Evolutionary conservation across 805 yeast genomes (phyloP).

Genomic region (Limtongia smithiae): DNA sequence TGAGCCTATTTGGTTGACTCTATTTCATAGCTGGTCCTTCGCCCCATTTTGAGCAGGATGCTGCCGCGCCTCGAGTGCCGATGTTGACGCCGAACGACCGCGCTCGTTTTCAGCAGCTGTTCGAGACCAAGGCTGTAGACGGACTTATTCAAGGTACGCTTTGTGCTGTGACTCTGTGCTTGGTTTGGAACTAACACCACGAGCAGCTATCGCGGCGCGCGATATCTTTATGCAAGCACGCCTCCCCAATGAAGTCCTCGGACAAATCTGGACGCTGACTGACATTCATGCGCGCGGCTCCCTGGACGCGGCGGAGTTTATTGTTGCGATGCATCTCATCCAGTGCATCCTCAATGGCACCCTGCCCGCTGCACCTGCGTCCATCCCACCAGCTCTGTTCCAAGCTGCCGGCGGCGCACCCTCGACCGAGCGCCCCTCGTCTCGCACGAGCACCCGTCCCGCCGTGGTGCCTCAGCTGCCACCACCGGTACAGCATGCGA

Average conservation of each 20-base stretch:
- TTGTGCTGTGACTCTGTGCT: too few relatives aligned
- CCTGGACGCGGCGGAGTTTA: slow-evolving; percentile 69
- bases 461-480: slow-evolving; percentile 15
- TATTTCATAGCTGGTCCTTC: slow-evolving; percentile 52
- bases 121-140: slow-evolving; percentile 16
- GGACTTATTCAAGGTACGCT: slow-evolving; percentile 15
- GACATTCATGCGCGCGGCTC: slow-evolving; percentile 74
- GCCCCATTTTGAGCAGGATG: slow-evolving; percentile 52
- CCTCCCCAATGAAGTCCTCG: slow-evolving; percentile 70
- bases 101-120: slow-evolving; percentile 36
- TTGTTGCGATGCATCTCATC: slow-evolving; percentile 91
- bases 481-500: slow-evolving; percentile 20
- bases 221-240: slow-evolving; percentile 86
- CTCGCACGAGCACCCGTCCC: slow-evolving; percentile 15
- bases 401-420: slow-evolving; percentile 40
- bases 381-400: slow-evolving; percentile 42
- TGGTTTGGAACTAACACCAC: too few relatives aligned
- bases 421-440: slow-evolving; percentile 12
- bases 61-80: slow-evolving; percentile 32
- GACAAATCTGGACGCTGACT: slow-evolving; percentile 84
- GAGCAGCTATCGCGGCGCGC: too few relatives aligned
- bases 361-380: slow-evolving; percentile 54
- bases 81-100: slow-evolving; percentile 38
- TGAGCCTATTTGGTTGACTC: neutral
- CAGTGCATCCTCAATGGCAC: slow-evolving; percentile 71